Evolutionary conservation across 2,329 filamentous ascomycete genomes (phyloP), one percentile per base, ranked within the genome.

Genomic region (Aspergillus neoniger): DNA sequence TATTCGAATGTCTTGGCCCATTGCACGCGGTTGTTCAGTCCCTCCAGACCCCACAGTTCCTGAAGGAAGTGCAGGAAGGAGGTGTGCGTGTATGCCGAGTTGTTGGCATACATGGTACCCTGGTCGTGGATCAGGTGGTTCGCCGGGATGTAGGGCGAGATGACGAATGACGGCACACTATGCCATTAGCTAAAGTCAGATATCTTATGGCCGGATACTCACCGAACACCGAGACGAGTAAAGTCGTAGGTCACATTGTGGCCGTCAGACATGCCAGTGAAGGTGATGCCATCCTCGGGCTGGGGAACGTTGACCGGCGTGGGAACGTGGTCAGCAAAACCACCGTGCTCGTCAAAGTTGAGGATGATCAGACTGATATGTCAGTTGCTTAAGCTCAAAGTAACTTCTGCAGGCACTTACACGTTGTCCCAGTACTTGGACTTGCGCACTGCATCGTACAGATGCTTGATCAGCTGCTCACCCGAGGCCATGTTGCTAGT

Each of bases 1-100:
- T 74, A 63, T 62, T 78, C 74, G 55, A 79, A 78, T 0, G 75
- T 78, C 67, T 77, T 76, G 43, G 76, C 75, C 76, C 77, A 79
- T 58, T 77, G 74, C 15, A 79, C 76, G 2, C 77, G 71, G 56
- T 77, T 78, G 61, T 78, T 78, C 15, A 79, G 55, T 2, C 74
- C 73, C 32, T 79, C 72, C 15, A 79, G 64, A 0, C 63, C 70
- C 76, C 77, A 79, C 10, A 79, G 67, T 52, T 78, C 70, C 63
- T 78, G 75, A 43, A 79, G 59, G 66, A 78, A 78, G 50, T 79
- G 76, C 60, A 78, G 64, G 57, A 78, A 67, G 10, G 73, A 76
- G 17, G 69, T 72, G 62, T 79, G 76, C 15, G 76, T 77, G 68
- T 78, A 78, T 8, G 73, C 76, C 6, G 72, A 74, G 61, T 76